Base-by-base conservation (phyloP, 192 early-diverging fungal species). In the Coemansia sp. region DNA sequence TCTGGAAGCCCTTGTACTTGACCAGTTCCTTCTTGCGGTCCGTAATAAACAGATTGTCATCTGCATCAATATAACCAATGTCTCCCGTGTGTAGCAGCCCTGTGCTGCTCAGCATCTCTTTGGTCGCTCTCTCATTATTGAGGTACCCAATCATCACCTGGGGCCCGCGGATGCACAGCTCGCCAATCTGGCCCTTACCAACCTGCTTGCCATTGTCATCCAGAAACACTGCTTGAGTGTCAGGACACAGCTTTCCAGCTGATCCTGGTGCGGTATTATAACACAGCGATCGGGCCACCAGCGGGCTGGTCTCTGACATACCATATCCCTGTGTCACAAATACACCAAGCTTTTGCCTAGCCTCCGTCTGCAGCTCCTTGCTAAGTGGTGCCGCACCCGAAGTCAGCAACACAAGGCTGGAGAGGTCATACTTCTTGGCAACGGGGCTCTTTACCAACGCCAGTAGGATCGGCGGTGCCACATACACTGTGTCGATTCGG, bases 1-100 rank as follows among this genome's bases (percentile, higher is more conserved):
- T 90, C 78, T 86, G 84, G 70, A 85, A 86, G 7, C 87, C 85
- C 67, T 97, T 95, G 88, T 93, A 95, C 73, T 97, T 97, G 78
- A 95, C 95, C 32, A 96, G 84, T 67, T 95, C 93, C 81, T 95
- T 98, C 32, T 92, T 68, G 27, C 95, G 90, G 61, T 91, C 90
- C 7, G 86, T 83, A 32, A 88, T 83, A 62, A 67, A 88, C 25
- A 86, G 80, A 30, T 87, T 56, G 23, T 87, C 89, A 4, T 86
- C 56, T 41, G 77, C 68, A 63, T 92, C 88, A n/a, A 89, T 81
- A 12, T 84, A 60, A 2, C 85, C 93, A 50, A 98, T 77, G 71
- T 98, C 95, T 3, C 89, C 89, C 10, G 92, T 96, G 53, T 88
- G 91, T 34, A 95, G 71, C 83, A 85, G 96, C 0, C 92, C 89